phyloP scores from a whole-genome alignment of 306 rosid species.

The Acacia melanoxylon region DNA sequence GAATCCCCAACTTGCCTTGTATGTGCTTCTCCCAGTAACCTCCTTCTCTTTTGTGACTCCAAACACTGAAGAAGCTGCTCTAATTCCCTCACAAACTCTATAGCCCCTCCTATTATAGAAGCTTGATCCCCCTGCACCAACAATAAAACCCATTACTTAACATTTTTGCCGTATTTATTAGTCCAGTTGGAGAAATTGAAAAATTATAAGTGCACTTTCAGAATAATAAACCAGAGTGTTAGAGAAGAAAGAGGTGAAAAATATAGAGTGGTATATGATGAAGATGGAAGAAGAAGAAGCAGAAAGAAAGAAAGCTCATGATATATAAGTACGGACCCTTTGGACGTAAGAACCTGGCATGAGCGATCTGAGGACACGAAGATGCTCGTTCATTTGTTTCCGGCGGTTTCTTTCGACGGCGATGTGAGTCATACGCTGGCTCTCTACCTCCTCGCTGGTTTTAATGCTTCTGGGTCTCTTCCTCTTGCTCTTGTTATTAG shows the following conservation, averaged over 20 bases:
- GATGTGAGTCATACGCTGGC: constrained; percentile 95
- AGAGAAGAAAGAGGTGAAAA: too few species aligned
- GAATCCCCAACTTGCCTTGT: constrained; percentile 52
- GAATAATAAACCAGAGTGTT: too few species aligned
- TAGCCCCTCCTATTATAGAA: constrained; percentile 97
- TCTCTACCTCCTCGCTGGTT: constrained; percentile 87
- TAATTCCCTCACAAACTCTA: constrained; percentile 90
- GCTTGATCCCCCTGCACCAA: constrained; percentile 86
- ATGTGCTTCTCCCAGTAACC: constrained; percentile 71
- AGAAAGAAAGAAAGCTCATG: too few species aligned
- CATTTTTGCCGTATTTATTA: too few species aligned
- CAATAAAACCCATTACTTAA: not conserved
- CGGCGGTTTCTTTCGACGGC: constrained; percentile 88
- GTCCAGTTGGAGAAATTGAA: too few species aligned
- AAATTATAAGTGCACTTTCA: too few species aligned
- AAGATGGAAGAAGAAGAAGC: too few species aligned
- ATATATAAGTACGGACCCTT: constrained; percentile 48
- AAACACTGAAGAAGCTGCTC: constrained; percentile 94
- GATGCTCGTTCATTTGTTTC: constrained; percentile 98
- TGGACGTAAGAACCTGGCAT: constrained; percentile 98
- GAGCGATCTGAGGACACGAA: constrained; percentile 87
- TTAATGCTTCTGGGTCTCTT: constrained; percentile 72
- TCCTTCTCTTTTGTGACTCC: constrained; percentile 88
- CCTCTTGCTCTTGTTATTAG: constrained; percentile 63
- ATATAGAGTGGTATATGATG: not conserved